phyloP scores from a whole-genome alignment of 176 grass and related monocot species.

The Avena atlantica region DNA sequence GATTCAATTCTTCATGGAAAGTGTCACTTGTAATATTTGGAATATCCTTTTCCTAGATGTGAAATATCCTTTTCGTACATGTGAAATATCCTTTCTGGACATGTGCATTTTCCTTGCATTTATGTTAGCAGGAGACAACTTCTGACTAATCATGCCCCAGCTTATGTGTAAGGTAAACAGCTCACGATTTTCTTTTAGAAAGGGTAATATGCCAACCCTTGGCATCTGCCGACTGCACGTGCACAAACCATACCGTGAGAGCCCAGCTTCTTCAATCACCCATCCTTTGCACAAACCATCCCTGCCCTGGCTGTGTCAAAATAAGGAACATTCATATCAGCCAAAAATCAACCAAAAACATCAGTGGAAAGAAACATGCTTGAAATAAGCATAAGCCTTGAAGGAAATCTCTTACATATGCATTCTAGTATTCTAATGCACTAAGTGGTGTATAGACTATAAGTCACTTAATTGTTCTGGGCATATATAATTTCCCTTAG shows the following conservation, averaged over 20 bases:
- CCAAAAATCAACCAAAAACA: constrained; percentile 29
- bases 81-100: not conserved
- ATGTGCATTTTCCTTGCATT: not conserved
- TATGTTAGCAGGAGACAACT: constrained; percentile 3
- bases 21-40: not conserved
- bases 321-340: constrained; percentile 18
- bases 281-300: constrained; percentile 96
- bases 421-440: not conserved
- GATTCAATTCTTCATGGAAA: no score
- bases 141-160: constrained; percentile 13
- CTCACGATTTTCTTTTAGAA: not conserved
- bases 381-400: not conserved
- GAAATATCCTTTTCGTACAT: not conserved
- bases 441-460: not conserved
- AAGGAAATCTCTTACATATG: not conserved
- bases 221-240: not conserved
- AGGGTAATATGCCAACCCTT: not conserved
- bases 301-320: constrained; percentile 76
- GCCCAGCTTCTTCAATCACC: constrained; percentile 80
- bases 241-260: constrained; percentile 65
- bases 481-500: not conserved
- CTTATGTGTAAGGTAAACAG: constrained; percentile 16
- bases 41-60: not conserved
- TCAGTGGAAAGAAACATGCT: not conserved
- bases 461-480: not conserved